Conservation (phyloP, 2,329 filamentous ascomycete species). For the Fusarium domesticum region DNA sequence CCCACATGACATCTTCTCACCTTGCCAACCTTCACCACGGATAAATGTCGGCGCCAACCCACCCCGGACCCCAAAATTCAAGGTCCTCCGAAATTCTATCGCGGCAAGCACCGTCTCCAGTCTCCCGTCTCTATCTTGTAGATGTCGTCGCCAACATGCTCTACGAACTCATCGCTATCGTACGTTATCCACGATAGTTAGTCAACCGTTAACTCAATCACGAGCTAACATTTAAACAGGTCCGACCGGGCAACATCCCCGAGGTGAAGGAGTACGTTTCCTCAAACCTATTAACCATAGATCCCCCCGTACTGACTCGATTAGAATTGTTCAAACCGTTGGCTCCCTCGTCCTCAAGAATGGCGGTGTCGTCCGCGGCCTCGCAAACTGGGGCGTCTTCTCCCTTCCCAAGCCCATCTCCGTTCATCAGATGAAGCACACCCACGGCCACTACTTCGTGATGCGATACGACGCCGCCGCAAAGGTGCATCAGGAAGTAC, state of each 20-base stretch:
- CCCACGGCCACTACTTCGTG: slow-evolving; percentile 91
- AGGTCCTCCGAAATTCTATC: slow-evolving; percentile 27
- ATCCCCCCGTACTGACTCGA: background rate
- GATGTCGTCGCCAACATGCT: slow-evolving; percentile 64
- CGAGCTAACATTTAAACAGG: slow-evolving; percentile 50
- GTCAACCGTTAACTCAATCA: slow-evolving; percentile 14
- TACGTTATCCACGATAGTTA: slow-evolving; percentile 49
- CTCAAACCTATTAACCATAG: slow-evolving; percentile 12
- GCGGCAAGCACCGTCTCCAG: slow-evolving; percentile 9
- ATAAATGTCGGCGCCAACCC: slow-evolving; percentile 28
- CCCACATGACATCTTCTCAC: background rate
- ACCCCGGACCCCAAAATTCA: slow-evolving; percentile 24
- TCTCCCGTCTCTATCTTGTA: slow-evolving; percentile 15
- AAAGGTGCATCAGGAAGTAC: slow-evolving; percentile 69
- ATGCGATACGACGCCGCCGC: slow-evolving; percentile 88
- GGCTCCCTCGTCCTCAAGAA: slow-evolving; percentile 78
- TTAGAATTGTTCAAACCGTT: slow-evolving; percentile 83
- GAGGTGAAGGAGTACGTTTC: slow-evolving; percentile 89
- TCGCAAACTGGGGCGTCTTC: slow-evolving; percentile 95
- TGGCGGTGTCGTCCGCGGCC: slow-evolving; percentile 85
- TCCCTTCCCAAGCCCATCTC: slow-evolving; percentile 75
- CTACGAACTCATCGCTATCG: slow-evolving; percentile 96
- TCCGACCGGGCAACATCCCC: slow-evolving; percentile 81
- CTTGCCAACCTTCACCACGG: slow-evolving; percentile 23
- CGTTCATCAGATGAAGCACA: slow-evolving; percentile 79